These are phyloP conservation scores for Pezicula carpinea DNA, from an alignment of 2,329 filamentous ascomycete species.

Conservation along the genomic window DNA sequence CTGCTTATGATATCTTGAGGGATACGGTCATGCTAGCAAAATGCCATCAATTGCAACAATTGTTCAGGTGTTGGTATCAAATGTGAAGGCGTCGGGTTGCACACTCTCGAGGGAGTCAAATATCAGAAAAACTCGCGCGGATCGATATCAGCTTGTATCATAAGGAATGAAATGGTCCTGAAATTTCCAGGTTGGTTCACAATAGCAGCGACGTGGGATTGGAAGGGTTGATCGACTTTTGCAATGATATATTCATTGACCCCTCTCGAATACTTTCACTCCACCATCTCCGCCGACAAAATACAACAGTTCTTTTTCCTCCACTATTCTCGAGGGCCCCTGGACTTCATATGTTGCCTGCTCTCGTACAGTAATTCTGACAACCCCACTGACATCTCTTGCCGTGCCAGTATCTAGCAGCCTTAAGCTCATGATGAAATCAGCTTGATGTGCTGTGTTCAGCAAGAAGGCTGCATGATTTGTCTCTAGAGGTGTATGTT, in stretches of 20 bases:
- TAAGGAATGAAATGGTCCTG: background rate
- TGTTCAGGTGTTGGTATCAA: slow-evolving; percentile 14
- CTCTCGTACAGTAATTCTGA: slow-evolving; percentile 65
- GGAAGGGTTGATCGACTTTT: background rate
- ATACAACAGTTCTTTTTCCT: slow-evolving; percentile 74
- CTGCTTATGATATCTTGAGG: slow-evolving; percentile 25
- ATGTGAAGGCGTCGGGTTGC: slow-evolving; percentile 5
- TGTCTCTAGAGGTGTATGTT: slow-evolving; percentile 61
- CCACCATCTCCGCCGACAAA: slow-evolving; percentile 73
- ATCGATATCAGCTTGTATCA: slow-evolving; percentile 1
- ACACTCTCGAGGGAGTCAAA: slow-evolving; percentile 5
- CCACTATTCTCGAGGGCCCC: slow-evolving; percentile 31
- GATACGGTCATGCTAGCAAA: slow-evolving; percentile 27
- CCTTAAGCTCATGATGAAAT: slow-evolving; percentile 66
- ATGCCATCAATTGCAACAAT: slow-evolving; percentile 28
- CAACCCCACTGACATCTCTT: slow-evolving; percentile 82
- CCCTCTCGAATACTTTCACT: slow-evolving; percentile 80
- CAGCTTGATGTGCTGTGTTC: slow-evolving; percentile 68
- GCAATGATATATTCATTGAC: slow-evolving; percentile 41
- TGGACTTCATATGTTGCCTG: slow-evolving; percentile 22
- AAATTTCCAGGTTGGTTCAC: background rate
- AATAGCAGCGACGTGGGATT: background rate
- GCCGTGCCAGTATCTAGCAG: slow-evolving; percentile 84
- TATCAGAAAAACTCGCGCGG: slow-evolving; percentile 1
- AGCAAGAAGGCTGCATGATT: slow-evolving; percentile 68